Evolutionary conservation across 1,284 basidiomycete genomes (phyloP), one percentile per base, ranked within the genome.

Genomic region (Pseudomicrostroma phylloplanum): DNA sequence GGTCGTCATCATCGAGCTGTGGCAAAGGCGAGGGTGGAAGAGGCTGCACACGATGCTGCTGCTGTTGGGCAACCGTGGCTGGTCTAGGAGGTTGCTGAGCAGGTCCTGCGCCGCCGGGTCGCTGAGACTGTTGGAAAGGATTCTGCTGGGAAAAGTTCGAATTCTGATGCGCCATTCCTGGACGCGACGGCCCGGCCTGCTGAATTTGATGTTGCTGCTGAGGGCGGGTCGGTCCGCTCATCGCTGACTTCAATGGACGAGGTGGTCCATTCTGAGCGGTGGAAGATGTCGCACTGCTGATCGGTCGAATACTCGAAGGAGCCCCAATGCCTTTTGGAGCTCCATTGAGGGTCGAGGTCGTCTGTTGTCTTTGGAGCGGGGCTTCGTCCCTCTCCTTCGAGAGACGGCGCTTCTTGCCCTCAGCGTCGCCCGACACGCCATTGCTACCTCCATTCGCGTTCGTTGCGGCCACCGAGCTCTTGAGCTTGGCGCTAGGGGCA

Each of bases 391-490:
- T 19, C 51, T 70, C 68, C 40, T 64, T 65, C 6, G 68, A 65
- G 48, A 70, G 58, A 30, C 68, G 66, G 13, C 66, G 62, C 61
- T 70, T 70, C 58, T 70, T 70, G 61, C 62, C 67, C 55, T 60
- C 59, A 66, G 66, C 42, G 66, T 67, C 43, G 67, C 64, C 4
- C 60, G 67, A n/a, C 62, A 60, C 19, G 67, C 66, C 51, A 63
- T 64, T 17, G 68, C 68, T 23, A 66, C 62, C 42, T 64, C 65
- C 53, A 66, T 63, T 48, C 43, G 43, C 43, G 43, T 17, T 21
- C 12, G 43, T 48, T 21, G 43, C 4, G 9, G 30, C 30, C 30
- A 36, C 30, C 30, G 30, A 36, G 30, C 30, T 36, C 30, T 36
- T 36, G 30, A 36, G 30, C 30, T 36, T 36, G 4, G 30, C 30